phyloP scores from a whole-genome alignment of 306 rosid species.

The Trifolium repens region DNA sequence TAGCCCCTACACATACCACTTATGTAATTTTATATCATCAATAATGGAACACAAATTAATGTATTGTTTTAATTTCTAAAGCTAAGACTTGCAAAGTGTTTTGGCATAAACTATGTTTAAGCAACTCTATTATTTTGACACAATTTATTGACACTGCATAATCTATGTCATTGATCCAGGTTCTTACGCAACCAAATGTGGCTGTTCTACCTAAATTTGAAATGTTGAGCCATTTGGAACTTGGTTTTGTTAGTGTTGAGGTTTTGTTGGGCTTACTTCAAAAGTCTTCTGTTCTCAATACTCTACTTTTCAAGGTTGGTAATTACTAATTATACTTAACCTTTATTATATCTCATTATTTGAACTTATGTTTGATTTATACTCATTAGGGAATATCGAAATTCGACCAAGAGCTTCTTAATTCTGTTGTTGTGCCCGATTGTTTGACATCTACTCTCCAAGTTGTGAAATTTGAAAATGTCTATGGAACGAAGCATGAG shows the following conservation, averaged over 20 bases:
- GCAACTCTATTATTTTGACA: not conserved
- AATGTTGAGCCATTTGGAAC: slow-evolving; percentile 13
- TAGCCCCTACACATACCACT: no score
- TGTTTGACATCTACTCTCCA: slow-evolving; percentile 21
- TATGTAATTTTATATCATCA: no score
- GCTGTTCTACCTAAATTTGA: not conserved
- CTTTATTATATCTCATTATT: no score
- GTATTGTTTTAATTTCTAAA: no score
- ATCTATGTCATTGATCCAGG: not conserved
- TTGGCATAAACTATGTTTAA: no score
- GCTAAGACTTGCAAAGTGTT: no score
- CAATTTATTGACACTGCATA: no score
- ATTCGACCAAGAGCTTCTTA: not conserved
- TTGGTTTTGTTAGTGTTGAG: not conserved
- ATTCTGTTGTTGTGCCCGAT: slow-evolving; percentile 5
- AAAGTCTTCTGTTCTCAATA: not conserved
- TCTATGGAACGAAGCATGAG: not conserved
- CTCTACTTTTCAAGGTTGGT: not conserved
- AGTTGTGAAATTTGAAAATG: slow-evolving; percentile 14
- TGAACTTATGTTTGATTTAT: no score
- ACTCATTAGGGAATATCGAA: not conserved
- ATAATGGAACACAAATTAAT: no score
- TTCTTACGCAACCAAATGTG: not conserved
- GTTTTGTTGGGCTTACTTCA: slow-evolving; percentile 27
- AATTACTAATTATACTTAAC: not conserved